Evolutionary conservation across 164 flowering plant genomes (phyloP), one percentile per base, ranked within the genome.

Genomic region (Magnolia kwangsiensis): DNA sequence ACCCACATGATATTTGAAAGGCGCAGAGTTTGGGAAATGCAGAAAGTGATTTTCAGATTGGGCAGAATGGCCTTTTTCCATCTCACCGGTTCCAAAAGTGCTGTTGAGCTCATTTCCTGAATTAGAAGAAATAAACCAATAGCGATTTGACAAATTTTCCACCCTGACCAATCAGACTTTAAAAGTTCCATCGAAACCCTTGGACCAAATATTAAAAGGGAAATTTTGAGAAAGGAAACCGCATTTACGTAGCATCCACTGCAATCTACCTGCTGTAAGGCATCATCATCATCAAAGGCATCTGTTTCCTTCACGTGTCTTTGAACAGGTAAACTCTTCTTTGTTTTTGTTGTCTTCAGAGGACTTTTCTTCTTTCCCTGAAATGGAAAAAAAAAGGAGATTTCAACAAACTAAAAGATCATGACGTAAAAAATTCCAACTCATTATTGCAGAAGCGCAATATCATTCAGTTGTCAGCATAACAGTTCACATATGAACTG

Each of bases 241-340:
- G 66, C 16, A 21, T 63, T 21, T 23, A 29, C 18, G 9, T 71
- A 68, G 10, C 3, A 58, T 50, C 55, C 16, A 23, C 51, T 27
- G 23, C 50, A 69, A 73, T 45, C 64, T 76, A 93, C 98, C 94
- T 89, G 86, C 86, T 75, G 81, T 68, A 95, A 61, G 31, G 86
- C 91, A 50, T 82, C 88, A 80, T 95, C 92, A 14, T 93, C 90
- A 77, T 85, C 91, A 50, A 85, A 69, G 59, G 67, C 78, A 75
- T 83, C 89, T 18, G 82, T 68, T n/a, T 81, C 76, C 66, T 71
- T 51, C 27, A 18, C 20, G 13, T 69, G 55, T 76, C 80, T 87
- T 67, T 83, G 65, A 55, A 69, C 50, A 27, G 84, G 67, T 59
- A 55, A 82, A 78, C 82, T 83, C 80, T 87, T 90, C 79, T 78